Conservation (phyloP, 257 asterid genomes). For the Salvia miltiorrhiza region DNA sequence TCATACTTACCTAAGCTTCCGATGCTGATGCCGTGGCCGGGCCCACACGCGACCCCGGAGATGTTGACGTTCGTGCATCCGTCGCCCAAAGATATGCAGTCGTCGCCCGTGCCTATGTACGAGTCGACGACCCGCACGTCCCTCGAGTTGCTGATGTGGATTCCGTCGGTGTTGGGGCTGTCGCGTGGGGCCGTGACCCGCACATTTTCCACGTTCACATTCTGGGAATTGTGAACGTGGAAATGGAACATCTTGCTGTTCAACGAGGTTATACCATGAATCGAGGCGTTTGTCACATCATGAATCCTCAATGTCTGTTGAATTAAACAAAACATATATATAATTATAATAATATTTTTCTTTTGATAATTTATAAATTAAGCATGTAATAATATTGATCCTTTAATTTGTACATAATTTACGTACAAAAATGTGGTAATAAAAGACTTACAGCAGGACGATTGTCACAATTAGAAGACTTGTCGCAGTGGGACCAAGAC, state of each 20-base stretch:
- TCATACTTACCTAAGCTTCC: constrained; percentile 46
- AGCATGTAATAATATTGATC: too few relatives aligned
- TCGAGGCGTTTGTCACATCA: constrained; percentile 12
- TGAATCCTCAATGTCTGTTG: constrained; percentile 38
- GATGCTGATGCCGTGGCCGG: constrained; percentile 66
- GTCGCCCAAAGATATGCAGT: constrained; percentile 47
- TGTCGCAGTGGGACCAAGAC: constrained; percentile 33
- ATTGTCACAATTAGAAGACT: not conserved
- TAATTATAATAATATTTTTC: too few relatives aligned
- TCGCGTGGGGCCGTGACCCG: constrained; percentile 38
- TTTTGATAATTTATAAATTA: too few relatives aligned
- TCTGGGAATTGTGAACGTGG: constrained; percentile 24
- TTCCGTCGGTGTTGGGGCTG: constrained; percentile 78
- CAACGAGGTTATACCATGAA: constrained; percentile 28
- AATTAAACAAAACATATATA: too few relatives aligned
- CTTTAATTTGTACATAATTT: too few relatives aligned
- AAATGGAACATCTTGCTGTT: constrained; percentile 59
- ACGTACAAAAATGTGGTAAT: too few relatives aligned
- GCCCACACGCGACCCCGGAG: constrained; percentile 40
- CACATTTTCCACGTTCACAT: constrained; percentile 22
- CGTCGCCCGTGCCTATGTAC: constrained; percentile 51
- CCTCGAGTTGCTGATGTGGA: constrained; percentile 37
- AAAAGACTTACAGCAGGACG: constrained; percentile 17
- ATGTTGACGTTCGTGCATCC: constrained; percentile 35
- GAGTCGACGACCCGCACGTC: constrained; percentile 12